Conservation (phyloP, 2,329 filamentous ascomycete species). For the Emmonsiellopsis sp. region DNA sequence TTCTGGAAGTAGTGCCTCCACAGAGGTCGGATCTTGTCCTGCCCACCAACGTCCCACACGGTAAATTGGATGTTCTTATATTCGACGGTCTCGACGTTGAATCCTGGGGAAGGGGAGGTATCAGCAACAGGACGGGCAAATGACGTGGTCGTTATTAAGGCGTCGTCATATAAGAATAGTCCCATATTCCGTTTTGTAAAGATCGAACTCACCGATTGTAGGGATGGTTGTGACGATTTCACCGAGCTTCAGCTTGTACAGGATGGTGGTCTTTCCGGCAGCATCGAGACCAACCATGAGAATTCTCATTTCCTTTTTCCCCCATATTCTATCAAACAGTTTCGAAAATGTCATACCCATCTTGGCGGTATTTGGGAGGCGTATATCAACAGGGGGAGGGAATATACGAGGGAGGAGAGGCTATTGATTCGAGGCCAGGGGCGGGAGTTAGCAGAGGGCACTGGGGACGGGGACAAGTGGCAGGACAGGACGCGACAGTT, state of each 20-base stretch:
- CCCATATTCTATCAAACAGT: conserved; percentile 91
- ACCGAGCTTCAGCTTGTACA: conserved; percentile 97
- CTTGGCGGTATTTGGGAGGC: conserved; percentile 37
- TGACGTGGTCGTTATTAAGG: neutral
- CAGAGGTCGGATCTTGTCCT: conserved; percentile 99
- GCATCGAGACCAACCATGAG: conserved; percentile 99
- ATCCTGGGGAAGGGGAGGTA: conserved; percentile 49
- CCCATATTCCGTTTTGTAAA: neutral
- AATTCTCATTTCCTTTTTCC: conserved; percentile 99
- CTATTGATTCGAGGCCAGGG: too few species aligned
- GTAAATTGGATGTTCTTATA: conserved; percentile 99
- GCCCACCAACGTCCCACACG: conserved; percentile 99
- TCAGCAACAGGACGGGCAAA: conserved; percentile 3
- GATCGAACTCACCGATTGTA: conserved; percentile 68
- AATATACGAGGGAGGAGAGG: neutral
- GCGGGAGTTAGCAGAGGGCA: neutral
- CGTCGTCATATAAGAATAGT: neutral
- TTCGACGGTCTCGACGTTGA: conserved; percentile 99
- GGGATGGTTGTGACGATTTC: conserved; percentile 99
- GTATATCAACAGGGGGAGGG: neutral
- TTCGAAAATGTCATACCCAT: conserved; percentile 99
- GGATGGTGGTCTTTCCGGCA: conserved; percentile 98
- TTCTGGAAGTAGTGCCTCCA: conserved; percentile 99
- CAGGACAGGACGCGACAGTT: too few species aligned
- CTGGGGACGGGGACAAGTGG: too few species aligned